Base-by-base conservation (phyloP, 78 protist genomes). In the Salpingoeca rosetta region DNA sequence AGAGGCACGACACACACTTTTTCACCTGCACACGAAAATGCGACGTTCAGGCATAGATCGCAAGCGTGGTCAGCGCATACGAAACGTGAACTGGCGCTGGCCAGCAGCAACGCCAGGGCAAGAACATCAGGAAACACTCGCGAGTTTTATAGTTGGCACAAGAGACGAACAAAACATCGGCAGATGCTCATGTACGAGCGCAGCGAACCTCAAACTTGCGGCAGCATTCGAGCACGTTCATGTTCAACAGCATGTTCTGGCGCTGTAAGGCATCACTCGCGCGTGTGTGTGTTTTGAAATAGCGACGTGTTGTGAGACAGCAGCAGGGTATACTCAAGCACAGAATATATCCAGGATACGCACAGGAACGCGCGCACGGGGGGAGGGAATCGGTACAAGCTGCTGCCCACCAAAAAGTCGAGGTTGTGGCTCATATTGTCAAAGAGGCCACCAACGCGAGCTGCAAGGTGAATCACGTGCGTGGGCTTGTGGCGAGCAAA, bases 381-480 rank as follows among this genome's bases (percentile, higher is more conserved):
- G n/a, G n/a, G n/a, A n/a, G n/a, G n/a, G n/a, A 51, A 51, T 51
- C 17, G 65, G 31, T 17, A 51, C 65, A 51, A 22, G 31, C 31
- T 90, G 17, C 31, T 7, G 65, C 65, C 65, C 17, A 51, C 65
- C 65, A 51, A 17, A 51, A 51, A 91, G n/a, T 91, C 93, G 41
- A 91, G 93, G 75, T 92, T 92, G 89, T 87, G 44, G 51, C 65
- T 86, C 96, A 96, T 90, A 88, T 96, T 96, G 28, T 36, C 39
- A 82, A 94, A 96, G 37, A 96, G 89, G 24, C 98, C 80, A 2
- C 87, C 81, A 24, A 92, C 98, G 75, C 42, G 39, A 17, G 98
- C 98, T 0, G 98, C 98, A 39, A 96, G 90, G 83, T 96, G 98
- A 44, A 96, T 93, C 42, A 96, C 97, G 77, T 94, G 93, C 36